Percentiles rank a stretch among this genome's conserved stretches.
These are phyloP conservation scores for Trebouxia sp. DNA, from an alignment of 139 green algal genomes.

Conservation along the genomic window DNA sequence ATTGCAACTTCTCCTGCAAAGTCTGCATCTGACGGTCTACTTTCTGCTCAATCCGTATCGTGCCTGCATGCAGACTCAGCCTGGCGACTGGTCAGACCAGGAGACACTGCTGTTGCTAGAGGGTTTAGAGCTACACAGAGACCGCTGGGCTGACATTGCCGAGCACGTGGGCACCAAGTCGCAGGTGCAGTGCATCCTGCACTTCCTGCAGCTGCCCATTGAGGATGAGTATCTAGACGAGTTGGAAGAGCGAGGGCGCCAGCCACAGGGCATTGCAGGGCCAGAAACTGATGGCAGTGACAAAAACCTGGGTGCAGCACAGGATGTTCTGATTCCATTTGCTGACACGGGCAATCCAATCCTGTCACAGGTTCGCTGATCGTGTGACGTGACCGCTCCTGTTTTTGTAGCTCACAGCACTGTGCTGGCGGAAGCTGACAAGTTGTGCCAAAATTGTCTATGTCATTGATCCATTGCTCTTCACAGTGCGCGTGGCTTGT, in stretches of 20 bases:
- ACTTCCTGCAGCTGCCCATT: slow-evolving; percentile 91
- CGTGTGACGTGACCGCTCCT: no score
- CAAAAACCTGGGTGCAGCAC: neutral
- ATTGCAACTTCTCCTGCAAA: no score
- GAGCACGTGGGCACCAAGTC: slow-evolving; percentile 85
- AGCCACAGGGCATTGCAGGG: neutral
- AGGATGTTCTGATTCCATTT: slow-evolving; percentile 65
- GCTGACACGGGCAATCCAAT: slow-evolving; percentile 79
- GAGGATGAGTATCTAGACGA: slow-evolving; percentile 83
- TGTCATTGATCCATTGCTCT: no score
- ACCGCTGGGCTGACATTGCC: slow-evolving; percentile 84
- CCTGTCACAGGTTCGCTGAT: slow-evolving; percentile 71
- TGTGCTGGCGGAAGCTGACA: no score
- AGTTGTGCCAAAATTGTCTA: no score
- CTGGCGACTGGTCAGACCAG: slow-evolving; percentile 65
- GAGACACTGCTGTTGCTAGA: slow-evolving; percentile 79
- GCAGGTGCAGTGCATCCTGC: slow-evolving; percentile 81
- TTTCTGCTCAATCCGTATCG: no score
- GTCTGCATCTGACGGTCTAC: no score
- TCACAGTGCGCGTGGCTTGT: no score
- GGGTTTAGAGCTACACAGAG: slow-evolving; percentile 82
- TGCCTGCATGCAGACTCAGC: neutral
- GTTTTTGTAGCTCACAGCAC: no score
- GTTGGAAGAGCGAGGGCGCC: neutral
- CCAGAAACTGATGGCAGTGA: neutral